Evolutionary conservation across 164 flowering plant species (phyloP), one percentile per base, ranked within the genome.

Genomic region (Protea cynaroides): DNA sequence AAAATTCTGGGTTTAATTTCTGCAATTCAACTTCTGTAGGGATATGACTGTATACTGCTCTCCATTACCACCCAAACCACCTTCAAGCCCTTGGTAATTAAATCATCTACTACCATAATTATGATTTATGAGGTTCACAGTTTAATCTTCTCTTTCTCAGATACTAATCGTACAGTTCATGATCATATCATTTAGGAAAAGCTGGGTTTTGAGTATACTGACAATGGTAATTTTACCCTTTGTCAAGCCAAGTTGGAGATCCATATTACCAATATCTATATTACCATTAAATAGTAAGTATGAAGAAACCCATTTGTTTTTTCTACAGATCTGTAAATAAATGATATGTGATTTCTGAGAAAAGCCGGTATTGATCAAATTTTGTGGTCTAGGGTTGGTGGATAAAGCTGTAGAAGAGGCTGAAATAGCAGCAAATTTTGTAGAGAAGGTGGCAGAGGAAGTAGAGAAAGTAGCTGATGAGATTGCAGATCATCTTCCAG

Each of bases 191-290:
- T 17, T 58, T 70, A 79, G 83, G 85, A 76, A 74, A 37, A 3
- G 17, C 5, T 80, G 84, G 84, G 54, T 79, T 21, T 7, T 67
- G 61, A 81, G 84, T 18, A 47, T 69, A 40, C 4, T 80, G 10
- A 4, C 75, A 15, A 18, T 78, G 0, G 34, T 75, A 5, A 21
- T 76, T 63, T 38, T 82, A 65, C 84, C 86, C 15, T 73, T 82
- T 9, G 73, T 61, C 72, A 78, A 11, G 61, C 62, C 53, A 77
- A 79, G 74, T 72, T 79, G 80, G 80, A 57, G 69, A 34, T 77
- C 84, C 2, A 56, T 29, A 29, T 29, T 29, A 29, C 4, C 34
- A 29, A 29, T n/a, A 34, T 77, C 84, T 1, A 56, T 29, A 29
- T 29, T 29, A 29, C 4, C 34, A 29, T 13, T 74, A 8, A 76